These are phyloP conservation scores for Verticillium isaacii DNA, from an alignment of 2,329 filamentous ascomycete species.

Conservation along the genomic window DNA sequence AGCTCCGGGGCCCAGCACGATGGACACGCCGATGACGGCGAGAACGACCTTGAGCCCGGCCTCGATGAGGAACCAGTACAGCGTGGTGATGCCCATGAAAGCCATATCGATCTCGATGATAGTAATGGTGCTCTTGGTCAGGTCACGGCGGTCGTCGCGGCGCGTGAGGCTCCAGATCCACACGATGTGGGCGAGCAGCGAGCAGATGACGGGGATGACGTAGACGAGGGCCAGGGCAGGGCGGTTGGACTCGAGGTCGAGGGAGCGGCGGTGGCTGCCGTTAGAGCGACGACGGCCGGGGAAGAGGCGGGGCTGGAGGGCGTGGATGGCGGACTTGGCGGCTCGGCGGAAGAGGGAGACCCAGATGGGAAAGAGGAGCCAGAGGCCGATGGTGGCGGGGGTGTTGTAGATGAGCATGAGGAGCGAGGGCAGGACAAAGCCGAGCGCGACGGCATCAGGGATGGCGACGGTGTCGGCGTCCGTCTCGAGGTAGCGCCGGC, in stretches of 20 bases:
- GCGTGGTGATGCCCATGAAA: conserved; percentile 39
- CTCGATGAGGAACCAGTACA: conserved; percentile 51
- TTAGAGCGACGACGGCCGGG: conserved; percentile 9
- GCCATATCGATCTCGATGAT: conserved; percentile 43
- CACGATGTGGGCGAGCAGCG: conserved; percentile 35
- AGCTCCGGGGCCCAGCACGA: conserved; percentile 31
- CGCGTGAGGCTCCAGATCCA: conserved; percentile 32
- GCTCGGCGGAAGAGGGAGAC: conserved; percentile 37
- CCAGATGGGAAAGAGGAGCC: conserved; percentile 49
- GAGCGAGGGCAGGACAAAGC: conserved; percentile 40
- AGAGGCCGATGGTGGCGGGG: conserved; percentile 32
- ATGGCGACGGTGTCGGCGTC: conserved; percentile 54
- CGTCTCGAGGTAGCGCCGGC: conserved; percentile 29
- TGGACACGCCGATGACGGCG: conserved; percentile 21
- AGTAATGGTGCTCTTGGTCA: conserved; percentile 41
- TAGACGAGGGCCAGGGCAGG: conserved; percentile 36
- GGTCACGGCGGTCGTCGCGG: conserved; percentile 41
- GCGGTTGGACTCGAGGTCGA: conserved; percentile 39
- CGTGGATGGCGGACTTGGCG: conserved; percentile 20
- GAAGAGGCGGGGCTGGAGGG: not conserved
- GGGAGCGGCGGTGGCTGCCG: conserved; percentile 6
- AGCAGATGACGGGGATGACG: conserved; percentile 36
- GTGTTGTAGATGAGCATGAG: conserved; percentile 39
- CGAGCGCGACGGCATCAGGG: conserved; percentile 40
- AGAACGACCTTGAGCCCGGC: conserved; percentile 36